Evolutionary conservation across 1,284 basidiomycete species (phyloP), one percentile per base, ranked within the genome.

Genomic region (Kwoniella shivajii): DNA sequence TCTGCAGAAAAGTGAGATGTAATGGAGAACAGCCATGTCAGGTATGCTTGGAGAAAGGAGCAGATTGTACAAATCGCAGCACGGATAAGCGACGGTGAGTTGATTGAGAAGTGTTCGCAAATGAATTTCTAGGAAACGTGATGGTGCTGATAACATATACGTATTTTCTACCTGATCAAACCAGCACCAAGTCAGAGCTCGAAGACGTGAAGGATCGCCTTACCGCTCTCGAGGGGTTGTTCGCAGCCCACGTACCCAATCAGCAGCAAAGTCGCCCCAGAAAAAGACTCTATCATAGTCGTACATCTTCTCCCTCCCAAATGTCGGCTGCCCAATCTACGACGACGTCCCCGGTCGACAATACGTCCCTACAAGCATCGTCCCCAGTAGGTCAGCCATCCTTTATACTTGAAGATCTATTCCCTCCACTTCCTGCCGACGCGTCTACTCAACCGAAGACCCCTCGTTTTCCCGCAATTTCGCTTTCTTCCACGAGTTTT

Each of bases 1-100:
- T 9, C 20, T 39, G 54, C 26, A 51, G 62, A 18, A 64, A 64
- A 37, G 53, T 52, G 26, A 47, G 57, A 27, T 64, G 62, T 50
- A 54, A 61, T 41, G 62, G 56, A 10, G 30, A 11, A 13, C 38
- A 38, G 11, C 62, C 62, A n/a, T 61, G 59, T 36, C 20, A 14
- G 11, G 50, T 50, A 7, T 66, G 62, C 44, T 44, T 22, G 16
- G 45, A 57, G 3, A 46, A 56, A 31, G 48, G 42, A 10, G 33
- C 34, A 38, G 33, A 37, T 6, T 66, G 64, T 45, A 45, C 46
- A 10, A 64, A 64, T 29, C 45, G 51, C 7, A 59, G 62, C n/a
- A 58, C 64, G 33, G 64, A 66, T 46, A 24, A 46, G 38, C 49
- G 64, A 22, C 61, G 60, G 64, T 63, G 43, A 47, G 61, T 53